Evolutionary conservation across 306 rosid genomes (phyloP).

Genomic region (Fragaria ananassa): DNA sequence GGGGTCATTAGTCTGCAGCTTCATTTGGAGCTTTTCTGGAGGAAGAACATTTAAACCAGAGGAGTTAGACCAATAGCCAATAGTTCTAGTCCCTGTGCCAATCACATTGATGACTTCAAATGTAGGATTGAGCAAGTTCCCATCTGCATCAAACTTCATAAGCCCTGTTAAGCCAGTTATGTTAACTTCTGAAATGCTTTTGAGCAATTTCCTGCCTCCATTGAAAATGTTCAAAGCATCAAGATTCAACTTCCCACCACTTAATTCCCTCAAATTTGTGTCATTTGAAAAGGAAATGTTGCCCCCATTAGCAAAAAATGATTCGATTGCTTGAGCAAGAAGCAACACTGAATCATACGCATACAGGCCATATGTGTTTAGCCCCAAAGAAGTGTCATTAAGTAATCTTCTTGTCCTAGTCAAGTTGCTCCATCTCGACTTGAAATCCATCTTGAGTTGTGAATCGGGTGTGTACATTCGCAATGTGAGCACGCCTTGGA

Average conservation of each 20-base stretch:
- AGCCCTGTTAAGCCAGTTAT: slow-evolving; percentile 24
- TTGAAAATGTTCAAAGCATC: slow-evolving; percentile 25
- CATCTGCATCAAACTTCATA: slow-evolving; percentile 19
- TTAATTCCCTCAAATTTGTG: neutral
- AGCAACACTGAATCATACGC: slow-evolving; percentile 31
- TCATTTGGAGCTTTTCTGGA: slow-evolving; percentile 7
- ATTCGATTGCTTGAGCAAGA: slow-evolving; percentile 22
- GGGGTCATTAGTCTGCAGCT: neutral
- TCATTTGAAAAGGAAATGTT: slow-evolving; percentile 18
- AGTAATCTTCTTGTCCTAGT: neutral
- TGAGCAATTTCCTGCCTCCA: slow-evolving; percentile 13
- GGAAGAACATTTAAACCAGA: slow-evolving; percentile 14
- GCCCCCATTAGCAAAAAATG: slow-evolving; percentile 13
- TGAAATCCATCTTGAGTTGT: neutral
- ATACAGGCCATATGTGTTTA: slow-evolving; percentile 20
- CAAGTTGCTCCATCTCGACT: slow-evolving; percentile 21
- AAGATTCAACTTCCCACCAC: slow-evolving; percentile 18
- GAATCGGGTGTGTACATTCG: slow-evolving; percentile 21
- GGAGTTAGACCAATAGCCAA: slow-evolving; percentile 30
- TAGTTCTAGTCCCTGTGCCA: slow-evolving; percentile 22
- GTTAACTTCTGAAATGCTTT: slow-evolving; percentile 13
- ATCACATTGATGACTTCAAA: slow-evolving; percentile 32
- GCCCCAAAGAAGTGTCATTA: slow-evolving; percentile 13
- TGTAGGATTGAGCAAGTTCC: slow-evolving; percentile 16
- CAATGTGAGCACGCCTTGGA: slow-evolving; percentile 34